Base-by-base conservation (phyloP, 306 rosid genomes). In the Macrotyloma uniflorum region DNA sequence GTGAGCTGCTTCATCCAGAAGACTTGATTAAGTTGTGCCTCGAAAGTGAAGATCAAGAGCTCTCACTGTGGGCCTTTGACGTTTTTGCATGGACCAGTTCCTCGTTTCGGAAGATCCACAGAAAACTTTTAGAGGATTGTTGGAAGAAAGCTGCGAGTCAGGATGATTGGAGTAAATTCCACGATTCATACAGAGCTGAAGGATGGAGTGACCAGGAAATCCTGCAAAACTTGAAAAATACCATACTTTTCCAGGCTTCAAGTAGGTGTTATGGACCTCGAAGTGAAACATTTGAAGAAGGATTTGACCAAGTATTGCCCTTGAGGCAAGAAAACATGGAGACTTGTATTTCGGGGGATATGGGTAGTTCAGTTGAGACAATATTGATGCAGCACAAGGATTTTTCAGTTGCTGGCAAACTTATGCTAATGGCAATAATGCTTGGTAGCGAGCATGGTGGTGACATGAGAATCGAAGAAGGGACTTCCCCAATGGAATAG, bases 131-230 rank as follows among this genome's bases (percentile, higher is more conserved):
- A 85, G 97, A 93, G 80, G 91, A 91, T 75, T 91, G 97, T 84
- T 93, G 98, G 98, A 95, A 79, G 87, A 95, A 86, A 40, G 98
- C 95, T 49, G 90, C 90, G 0, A 85, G 88, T 76, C 88, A 82
- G 78, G 96, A 95, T 14, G 88, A 93, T 72, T 95, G 98, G 98
- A 87, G 82, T 76, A 55, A 73, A 76, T 82, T 95, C 19, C 85
- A 86, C 70, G 89, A 90, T 83, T 79, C 86, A 18, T 91, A 80
- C 22, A 33, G n/a, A 3, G 83, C 82, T 10, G 93, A 88, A 85
- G 98, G 98, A 40, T 92, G 98, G 98, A 82, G 91, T 22, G 98
- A 95, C 1, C 91, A 88, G 78, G 96, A 91, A 82, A 91, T 86
- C 15, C 53, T 83, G 80, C 92, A 81, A 75, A 89, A 87, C 69